Percentiles rank a stretch among this genome's conserved stretches.
Conservation (phyloP, 75 land plant genomes). For the Cunninghamia lanceolata region DNA sequence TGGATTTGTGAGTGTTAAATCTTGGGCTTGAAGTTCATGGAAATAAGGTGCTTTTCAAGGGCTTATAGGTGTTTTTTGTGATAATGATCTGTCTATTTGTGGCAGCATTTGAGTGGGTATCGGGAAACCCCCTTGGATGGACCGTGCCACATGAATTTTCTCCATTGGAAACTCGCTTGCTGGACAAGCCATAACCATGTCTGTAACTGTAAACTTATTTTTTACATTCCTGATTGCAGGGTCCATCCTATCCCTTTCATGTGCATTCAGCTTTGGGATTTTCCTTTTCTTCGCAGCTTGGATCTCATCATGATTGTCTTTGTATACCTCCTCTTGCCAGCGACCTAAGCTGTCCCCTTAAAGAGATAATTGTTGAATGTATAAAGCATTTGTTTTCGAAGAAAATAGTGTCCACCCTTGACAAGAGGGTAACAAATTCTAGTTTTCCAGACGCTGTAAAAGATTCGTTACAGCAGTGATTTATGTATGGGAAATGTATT, state of each 20-base stretch:
- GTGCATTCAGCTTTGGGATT: conserved; percentile 68
- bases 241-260: conserved; percentile 61
- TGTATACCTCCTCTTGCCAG: conserved; percentile 69
- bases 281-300: conserved; percentile 87
- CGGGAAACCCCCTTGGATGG: conserved; percentile 82
- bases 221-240: conserved; percentile 82
- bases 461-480: neutral
- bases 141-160: conserved; percentile 87
- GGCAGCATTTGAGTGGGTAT: conserved; percentile 81
- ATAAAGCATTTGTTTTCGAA: conserved; percentile 89
- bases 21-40: conserved; percentile 42
- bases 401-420: conserved; percentile 31
- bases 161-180: conserved; percentile 75
- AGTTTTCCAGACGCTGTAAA: neutral
- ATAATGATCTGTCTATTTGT: conserved; percentile 57
- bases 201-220: conserved; percentile 49
- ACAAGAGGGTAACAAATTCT: neutral
- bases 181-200: conserved; percentile 89
- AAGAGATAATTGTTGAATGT: conserved; percentile 74
- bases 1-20: conserved; percentile 15
- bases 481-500: neutral
- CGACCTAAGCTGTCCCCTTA: conserved; percentile 87
- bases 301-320: conserved; percentile 72
- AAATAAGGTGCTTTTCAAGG: conserved; percentile 38
- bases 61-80: conserved; percentile 42